Evolutionary conservation across 805 yeast species (phyloP), one percentile per base, ranked within the genome.

Genomic region (Gaillardinia entomophila): DNA sequence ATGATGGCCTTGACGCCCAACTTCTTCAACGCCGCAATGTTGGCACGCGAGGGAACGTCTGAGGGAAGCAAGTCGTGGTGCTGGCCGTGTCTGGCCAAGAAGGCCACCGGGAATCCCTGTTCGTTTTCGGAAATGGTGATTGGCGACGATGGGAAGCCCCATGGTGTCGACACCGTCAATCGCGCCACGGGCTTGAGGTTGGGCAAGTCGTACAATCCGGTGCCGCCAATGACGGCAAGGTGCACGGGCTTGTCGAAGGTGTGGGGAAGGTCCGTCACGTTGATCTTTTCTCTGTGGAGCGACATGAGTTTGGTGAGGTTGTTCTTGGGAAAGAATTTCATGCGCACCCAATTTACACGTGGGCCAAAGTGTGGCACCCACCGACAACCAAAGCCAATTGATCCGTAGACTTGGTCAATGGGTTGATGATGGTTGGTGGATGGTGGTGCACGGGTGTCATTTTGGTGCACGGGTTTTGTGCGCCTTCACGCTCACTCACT

Each of bases 141-240:
- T 25, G 96, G 89, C 11, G 95, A 82, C 4, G 97, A 88, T 15
- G 99, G 96, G 45, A 72, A 74, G 8, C 98, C 99, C 97, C 97
- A 92, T 15, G 99, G 99, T 3, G 99, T 92, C 13, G 82, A 73
- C 37, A 88, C 62, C 12, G 86, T 77, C 26, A 92, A 62, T 45
- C 81, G 68, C 12, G 96, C 96, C 28, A 90, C 95, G 3, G 95
- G 94, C 30, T 79, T 73, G 35, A 92, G 68, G 36, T 85, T 78
- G 26, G 82, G 85, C 36, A 92, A 68, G 37, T 85, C 83, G 67
- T 92, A 92, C 19, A 92, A 73, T n/a, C 99, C 99, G 4, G 98
- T 92, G 26, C 98, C 98, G 26, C 98, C 98, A 55, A 92, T 92
- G 45, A 92, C 77, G 23, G 95, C 97, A 27, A 92, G 70, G 25